These are phyloP conservation scores for Coemansia sp. DNA, from an alignment of 192 early-diverging fungal genomes.

Conservation along the genomic window DNA sequence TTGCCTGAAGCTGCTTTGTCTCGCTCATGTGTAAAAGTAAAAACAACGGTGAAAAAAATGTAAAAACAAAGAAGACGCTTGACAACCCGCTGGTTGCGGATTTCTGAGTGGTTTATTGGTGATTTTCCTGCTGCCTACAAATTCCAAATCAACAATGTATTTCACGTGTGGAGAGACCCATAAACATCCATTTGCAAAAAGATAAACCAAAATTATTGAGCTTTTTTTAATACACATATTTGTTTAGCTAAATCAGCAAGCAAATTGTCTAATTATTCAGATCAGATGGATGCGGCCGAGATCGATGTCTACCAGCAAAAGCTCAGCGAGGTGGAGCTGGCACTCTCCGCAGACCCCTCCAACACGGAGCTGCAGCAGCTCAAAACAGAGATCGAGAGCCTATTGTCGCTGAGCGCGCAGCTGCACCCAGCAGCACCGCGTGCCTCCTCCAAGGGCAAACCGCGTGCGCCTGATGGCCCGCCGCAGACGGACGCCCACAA, in stretches of 20 bases:
- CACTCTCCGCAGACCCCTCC: conserved; percentile 33
- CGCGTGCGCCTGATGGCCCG: too few species aligned
- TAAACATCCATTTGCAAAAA: too few species aligned
- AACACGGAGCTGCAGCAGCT: conserved; percentile 44
- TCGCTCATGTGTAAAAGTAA: conserved; percentile 20
- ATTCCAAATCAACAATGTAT: too few species aligned
- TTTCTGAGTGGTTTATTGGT: too few species aligned
- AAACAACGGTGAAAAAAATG: neutral
- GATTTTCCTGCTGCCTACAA: too few species aligned
- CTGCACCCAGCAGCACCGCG: conserved; percentile 2
- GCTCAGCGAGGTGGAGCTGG: conserved; percentile 42
- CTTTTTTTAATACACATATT: neutral
- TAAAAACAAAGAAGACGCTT: too few species aligned
- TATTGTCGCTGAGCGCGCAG: conserved; percentile 25
- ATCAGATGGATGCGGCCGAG: conserved; percentile 37
- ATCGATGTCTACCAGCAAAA: conserved; percentile 39
- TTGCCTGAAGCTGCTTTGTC: conserved; percentile 21
- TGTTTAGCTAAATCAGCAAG: too few species aligned
- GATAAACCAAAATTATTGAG: conserved; percentile 3
- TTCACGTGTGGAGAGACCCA: too few species aligned
- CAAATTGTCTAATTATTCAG: neutral
- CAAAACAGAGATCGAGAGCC: conserved; percentile 34
- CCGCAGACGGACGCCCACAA: neutral
- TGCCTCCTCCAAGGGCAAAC: too few species aligned
- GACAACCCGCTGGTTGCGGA: too few species aligned